Evolutionary conservation across 495 filamentous ascomycete genomes (phyloP).

Genomic region (Paragyromitra xinjiangensis): DNA sequence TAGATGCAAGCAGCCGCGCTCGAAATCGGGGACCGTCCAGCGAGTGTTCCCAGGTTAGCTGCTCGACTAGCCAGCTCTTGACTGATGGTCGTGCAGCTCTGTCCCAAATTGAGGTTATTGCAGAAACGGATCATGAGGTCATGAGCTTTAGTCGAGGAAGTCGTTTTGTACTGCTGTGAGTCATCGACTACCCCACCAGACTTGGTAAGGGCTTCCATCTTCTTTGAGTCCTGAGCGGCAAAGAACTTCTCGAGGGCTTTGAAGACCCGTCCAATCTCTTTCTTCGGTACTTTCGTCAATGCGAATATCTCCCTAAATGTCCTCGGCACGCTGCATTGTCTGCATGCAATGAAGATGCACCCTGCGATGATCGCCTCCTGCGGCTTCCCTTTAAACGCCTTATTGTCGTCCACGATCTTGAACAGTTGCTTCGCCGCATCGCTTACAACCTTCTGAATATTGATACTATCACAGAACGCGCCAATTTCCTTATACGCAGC

Average conservation of each 20-base stretch:
- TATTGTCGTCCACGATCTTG: conserved; percentile 91
- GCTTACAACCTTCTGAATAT: conserved; percentile 76
- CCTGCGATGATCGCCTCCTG: conserved; percentile 91
- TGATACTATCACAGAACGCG: conserved; percentile 82
- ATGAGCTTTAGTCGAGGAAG: conserved; percentile 77
- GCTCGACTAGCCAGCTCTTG: conserved; percentile 75
- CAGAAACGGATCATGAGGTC: conserved; percentile 88
- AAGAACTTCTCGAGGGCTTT: conserved; percentile 91
- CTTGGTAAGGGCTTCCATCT: conserved; percentile 57
- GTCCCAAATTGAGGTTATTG: conserved; percentile 74
- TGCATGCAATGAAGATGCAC: conserved; percentile 95
- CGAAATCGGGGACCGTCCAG: conserved; percentile 89
- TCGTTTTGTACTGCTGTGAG: conserved; percentile 68
- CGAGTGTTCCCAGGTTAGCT: conserved; percentile 74
- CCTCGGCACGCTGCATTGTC: conserved; percentile 82
- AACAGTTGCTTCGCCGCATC: conserved; percentile 91
- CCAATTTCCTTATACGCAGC: conserved; percentile 89
- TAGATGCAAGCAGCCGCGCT: conserved; percentile 96
- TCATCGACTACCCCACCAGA: conserved; percentile 61
- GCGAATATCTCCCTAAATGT: conserved; percentile 91
- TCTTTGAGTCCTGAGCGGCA: conserved; percentile 65
- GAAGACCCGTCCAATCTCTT: conserved; percentile 94
- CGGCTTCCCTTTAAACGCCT: conserved; percentile 92
- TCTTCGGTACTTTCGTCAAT: conserved; percentile 89
- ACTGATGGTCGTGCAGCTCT: conserved; percentile 73